Evolutionary conservation across 2,329 filamentous ascomycete species (phyloP).

Genomic region (Aspergillus sp.): DNA sequence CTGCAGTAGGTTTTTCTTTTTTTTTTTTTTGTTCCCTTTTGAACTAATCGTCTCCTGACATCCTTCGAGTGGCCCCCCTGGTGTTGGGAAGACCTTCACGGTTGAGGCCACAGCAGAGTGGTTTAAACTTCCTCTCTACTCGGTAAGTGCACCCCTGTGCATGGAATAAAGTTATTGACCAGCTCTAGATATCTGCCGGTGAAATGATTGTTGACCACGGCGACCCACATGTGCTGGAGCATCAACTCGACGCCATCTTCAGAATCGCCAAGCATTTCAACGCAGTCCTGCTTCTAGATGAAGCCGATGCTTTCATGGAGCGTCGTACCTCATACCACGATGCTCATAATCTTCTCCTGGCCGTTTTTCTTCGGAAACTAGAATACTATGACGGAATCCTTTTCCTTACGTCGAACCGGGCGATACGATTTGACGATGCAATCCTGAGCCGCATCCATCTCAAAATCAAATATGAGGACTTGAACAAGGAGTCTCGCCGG

Average conservation of each 20-base stretch:
- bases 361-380: neutral
- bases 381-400: neutral
- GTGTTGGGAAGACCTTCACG: conserved; percentile 60
- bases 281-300: neutral
- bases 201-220: neutral
- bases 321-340: neutral
- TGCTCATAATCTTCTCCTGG: neutral
- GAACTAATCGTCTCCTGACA: too few species aligned
- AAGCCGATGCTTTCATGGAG: conserved; percentile 1
- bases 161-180: neutral
- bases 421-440: neutral
- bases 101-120: conserved; percentile 57
- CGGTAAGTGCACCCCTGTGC: conserved; percentile 31
- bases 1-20: too few species aligned
- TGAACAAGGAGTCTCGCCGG: neutral
- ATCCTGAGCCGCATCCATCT: conserved; percentile 1
- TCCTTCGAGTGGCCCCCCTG: conserved; percentile 43
- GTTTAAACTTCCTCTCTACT: conserved; percentile 52
- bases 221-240: neutral
- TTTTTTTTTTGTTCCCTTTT: too few species aligned
- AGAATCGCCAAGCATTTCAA: neutral
- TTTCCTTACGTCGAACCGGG: neutral
- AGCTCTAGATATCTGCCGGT: neutral
- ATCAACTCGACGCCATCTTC: neutral
- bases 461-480: neutral